phyloP scores from a whole-genome alignment of 495 filamentous ascomycete genomes.

The Cudoniella acicularis region DNA sequence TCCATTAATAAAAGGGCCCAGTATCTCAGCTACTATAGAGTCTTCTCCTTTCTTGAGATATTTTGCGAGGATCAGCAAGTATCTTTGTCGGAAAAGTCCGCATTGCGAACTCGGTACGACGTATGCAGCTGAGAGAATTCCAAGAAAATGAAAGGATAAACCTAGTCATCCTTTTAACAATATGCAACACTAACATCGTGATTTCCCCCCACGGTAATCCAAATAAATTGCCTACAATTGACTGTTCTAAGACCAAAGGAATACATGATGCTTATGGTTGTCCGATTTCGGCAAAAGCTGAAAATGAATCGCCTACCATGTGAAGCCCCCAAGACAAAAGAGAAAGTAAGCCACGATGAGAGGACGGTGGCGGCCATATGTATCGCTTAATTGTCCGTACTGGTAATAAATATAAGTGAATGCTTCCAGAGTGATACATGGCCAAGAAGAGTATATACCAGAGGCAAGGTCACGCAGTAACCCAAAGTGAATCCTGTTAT shows the following conservation, averaged over 20 bases:
- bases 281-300: not conserved
- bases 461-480: slow-evolving; percentile 33
- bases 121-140: no score
- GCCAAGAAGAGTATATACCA: slow-evolving; percentile 28
- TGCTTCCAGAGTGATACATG: not conserved
- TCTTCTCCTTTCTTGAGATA: slow-evolving; percentile 10
- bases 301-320: slow-evolving; percentile 30
- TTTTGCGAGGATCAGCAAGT: not conserved
- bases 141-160: no score
- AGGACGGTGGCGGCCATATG: slow-evolving; percentile 79
- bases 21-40: no score
- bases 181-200: no score
- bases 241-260: no score
- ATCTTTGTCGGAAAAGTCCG: not conserved
- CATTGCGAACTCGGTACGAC: no score
- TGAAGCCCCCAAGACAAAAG: slow-evolving; percentile 31
- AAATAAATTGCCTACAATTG: no score
- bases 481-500: slow-evolving; percentile 34
- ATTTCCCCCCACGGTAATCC: no score
- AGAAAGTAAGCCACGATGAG: slow-evolving; percentile 51
- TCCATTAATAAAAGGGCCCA: no score
- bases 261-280: no score
- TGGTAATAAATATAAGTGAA: slow-evolving; percentile 23
- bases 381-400: slow-evolving; percentile 73
- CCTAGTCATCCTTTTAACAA: no score